Evolutionary conservation across 2,329 filamentous ascomycete genomes (phyloP), one percentile per base, ranked within the genome.

Genomic region (Exserohilum turcica): DNA sequence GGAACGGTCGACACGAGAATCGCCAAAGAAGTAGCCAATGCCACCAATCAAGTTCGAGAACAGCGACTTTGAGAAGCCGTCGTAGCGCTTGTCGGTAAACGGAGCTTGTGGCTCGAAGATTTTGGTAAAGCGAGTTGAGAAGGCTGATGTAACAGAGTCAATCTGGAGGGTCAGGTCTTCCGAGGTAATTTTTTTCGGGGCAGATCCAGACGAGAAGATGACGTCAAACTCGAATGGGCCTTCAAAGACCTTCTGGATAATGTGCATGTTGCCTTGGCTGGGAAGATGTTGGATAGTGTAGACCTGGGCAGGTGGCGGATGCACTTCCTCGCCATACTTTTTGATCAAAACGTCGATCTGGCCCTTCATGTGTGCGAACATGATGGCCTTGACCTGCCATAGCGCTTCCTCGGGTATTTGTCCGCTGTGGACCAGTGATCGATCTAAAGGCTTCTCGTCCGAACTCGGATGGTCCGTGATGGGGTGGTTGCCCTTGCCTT

Each of bases 41-140:
- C 94, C 94, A 50, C 94, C 94, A 31, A 96, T 82, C 29, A 99
- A 80, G 73, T 97, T 99, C 1, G 93, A 97, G 64, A 99, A 90
- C 81, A 99, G 89, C 59, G 88, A 92, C 73, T 91, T 90, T 59
- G 88, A 91, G 73, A 97, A 97, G 52, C 82, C 82, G 42, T 85
- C 80, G 71, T 95, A 94, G 67, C 90, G 86, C 3, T 85, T 81
- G 3, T 84, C 82, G 15, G 84, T 78, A 74, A 94, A 99, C 0
- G 94, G 93, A 0, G 86, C 79, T 66, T 91, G 82, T 0, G 91
- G 86, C 46, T 86, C 80, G 69, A 94, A 89, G 28, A 91, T 80
- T 16, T 85, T 81, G 12, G 84, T 77, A 73, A 96, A 99, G 24
- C 88, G 87, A 45, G 89, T 81, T 29, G 84, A 84, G 74, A 97